Evolutionary conservation across 768 basidiomycete genomes (phyloP).

Genomic region (Cyclocybe aegerita): DNA sequence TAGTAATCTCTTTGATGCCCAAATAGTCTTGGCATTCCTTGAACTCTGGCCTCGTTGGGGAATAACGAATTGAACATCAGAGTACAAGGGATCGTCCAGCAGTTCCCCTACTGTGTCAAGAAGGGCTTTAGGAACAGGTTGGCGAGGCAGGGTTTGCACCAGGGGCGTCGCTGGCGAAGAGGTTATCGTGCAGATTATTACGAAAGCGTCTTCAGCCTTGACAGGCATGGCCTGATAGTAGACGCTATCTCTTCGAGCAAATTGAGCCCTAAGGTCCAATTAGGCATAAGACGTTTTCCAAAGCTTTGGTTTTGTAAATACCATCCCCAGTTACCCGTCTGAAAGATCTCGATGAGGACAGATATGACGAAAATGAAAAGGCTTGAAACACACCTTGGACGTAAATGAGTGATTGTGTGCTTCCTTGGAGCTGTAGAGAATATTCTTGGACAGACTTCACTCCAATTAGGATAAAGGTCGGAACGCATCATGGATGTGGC

Average conservation of each 20-base stretch:
- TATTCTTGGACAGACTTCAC: conserved; percentile 31
- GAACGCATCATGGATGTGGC: background rate
- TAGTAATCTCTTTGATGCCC: conserved; percentile 68
- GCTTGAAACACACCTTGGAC: conserved; percentile 41
- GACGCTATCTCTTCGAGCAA: conserved; percentile 70
- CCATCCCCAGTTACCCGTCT: conserved; percentile 92
- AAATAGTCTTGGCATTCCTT: conserved; percentile 48
- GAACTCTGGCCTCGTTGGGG: conserved; percentile 42
- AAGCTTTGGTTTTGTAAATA: conserved; percentile 22
- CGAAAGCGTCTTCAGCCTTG: conserved; percentile 62
- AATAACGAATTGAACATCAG: conserved; percentile 81
- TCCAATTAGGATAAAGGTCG: background rate
- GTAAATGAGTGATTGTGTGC: conserved; percentile 83
- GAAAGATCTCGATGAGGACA: background rate
- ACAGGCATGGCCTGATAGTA: conserved; percentile 57
- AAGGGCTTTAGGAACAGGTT: conserved; percentile 64
- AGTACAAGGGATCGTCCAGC: conserved; percentile 80
- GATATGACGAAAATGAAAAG: background rate
- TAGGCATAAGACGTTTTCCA: background rate
- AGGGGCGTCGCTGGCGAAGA: conserved; percentile 58
- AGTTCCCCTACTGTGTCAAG: conserved; percentile 72
- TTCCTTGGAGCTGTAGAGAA: conserved; percentile 67
- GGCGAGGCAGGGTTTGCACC: conserved; percentile 41
- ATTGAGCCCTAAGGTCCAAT: conserved; percentile 59
- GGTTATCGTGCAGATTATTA: conserved; percentile 78